Percentiles rank a stretch among this genome's conserved stretches.
phyloP scores from a whole-genome alignment of 352 stramenopile species.

The Globisporangium carolinianum region DNA sequence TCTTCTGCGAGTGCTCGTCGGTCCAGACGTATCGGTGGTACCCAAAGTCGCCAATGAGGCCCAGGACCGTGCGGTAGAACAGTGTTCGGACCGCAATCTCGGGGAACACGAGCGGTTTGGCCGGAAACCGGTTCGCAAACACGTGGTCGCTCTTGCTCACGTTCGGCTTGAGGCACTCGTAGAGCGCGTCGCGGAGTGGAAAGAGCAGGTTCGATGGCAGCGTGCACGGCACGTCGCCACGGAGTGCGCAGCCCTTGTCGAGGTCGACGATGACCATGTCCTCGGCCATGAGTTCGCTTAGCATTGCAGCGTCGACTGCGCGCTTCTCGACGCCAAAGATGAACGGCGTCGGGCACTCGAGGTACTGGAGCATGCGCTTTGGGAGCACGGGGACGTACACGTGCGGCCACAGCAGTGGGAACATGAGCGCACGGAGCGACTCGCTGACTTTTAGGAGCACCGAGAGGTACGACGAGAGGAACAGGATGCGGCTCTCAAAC shows the following conservation, averaged over 20 bases:
- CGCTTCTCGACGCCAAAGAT: conserved; percentile 76
- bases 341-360: conserved; percentile 83
- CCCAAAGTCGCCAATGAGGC: conserved; percentile 77
- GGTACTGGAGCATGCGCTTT: conserved; percentile 70
- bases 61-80: conserved; percentile 55
- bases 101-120: conserved; percentile 62
- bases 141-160: conserved; percentile 69
- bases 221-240: conserved; percentile 41
- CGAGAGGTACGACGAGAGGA: conserved; percentile 75
- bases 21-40: conserved; percentile 83
- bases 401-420: conserved; percentile 81
- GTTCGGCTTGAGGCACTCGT: conserved; percentile 63
- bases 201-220: conserved; percentile 41
- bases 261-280: conserved; percentile 73
- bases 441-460: conserved; percentile 80
- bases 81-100: conserved; percentile 62
- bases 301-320: conserved; percentile 45
- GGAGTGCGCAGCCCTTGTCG: conserved; percentile 52
- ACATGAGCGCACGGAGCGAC: conserved; percentile 76
- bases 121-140: conserved; percentile 61
- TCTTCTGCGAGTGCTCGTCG: conserved; percentile 74
- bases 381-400: conserved; percentile 82
- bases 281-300: conserved; percentile 38
- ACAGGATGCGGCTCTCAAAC: conserved; percentile 73
- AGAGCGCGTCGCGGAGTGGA: conserved; percentile 40